Percentiles rank a stretch among this genome's conserved stretches.
Conservation (phyloP, 139 green algal genomes). For the Chlorella sp. region DNA sequence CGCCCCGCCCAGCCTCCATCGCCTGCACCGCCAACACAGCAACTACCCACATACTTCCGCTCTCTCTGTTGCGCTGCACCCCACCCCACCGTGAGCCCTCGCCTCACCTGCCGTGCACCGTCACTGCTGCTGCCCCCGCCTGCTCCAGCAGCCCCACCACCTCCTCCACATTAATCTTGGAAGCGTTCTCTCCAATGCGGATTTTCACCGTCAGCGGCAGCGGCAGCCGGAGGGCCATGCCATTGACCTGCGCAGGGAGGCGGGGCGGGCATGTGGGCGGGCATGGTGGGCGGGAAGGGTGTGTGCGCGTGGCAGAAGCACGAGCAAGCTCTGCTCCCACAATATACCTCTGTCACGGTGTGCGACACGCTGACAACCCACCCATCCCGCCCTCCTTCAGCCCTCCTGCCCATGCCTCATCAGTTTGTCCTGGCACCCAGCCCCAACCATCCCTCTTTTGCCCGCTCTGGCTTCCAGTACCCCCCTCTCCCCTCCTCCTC, state of each 20-base stretch:
- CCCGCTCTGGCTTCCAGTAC: no score
- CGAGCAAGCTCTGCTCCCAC: neutral
- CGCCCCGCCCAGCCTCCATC: neutral
- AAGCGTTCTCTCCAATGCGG: slow-evolving; percentile 62
- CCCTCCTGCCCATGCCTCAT: neutral
- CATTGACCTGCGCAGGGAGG: slow-evolving; percentile 37
- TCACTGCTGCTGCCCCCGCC: slow-evolving; percentile 80
- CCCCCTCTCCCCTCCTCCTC: neutral
- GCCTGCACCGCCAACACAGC: neutral
- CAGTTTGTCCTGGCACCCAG: no score
- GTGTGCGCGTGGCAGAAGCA: neutral
- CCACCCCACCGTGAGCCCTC: no score
- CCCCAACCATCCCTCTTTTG: no score
- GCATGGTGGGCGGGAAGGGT: neutral
- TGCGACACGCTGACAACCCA: neutral
- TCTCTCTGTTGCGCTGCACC: no score
- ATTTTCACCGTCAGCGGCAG: slow-evolving; percentile 92
- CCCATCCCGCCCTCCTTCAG: neutral
- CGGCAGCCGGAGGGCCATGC: slow-evolving; percentile 64
- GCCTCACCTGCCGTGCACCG: slow-evolving; percentile 73
- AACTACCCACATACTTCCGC: neutral
- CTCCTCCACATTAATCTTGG: slow-evolving; percentile 71
- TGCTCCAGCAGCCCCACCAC: slow-evolving; percentile 65
- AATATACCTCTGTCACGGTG: neutral
- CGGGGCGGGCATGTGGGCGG: neutral